These are phyloP conservation scores for Thamnidium elegans DNA, from an alignment of 192 early-diverging fungal genomes.

Conservation along the genomic window DNA sequence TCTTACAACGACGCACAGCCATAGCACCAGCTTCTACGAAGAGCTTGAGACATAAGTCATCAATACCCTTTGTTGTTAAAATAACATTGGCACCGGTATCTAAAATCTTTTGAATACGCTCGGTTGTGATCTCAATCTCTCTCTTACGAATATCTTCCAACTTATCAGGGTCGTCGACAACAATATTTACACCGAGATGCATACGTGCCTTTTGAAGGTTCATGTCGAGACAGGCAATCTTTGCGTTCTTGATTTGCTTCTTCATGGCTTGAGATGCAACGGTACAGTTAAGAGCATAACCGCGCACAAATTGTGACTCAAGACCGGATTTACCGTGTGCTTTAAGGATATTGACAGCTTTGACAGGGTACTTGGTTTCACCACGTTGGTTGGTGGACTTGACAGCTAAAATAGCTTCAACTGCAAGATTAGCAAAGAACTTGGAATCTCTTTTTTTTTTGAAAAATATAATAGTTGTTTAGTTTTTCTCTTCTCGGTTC, in stretches of 20 bases:
- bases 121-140: slow-evolving; percentile 88
- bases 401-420: slow-evolving; percentile 90
- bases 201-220: slow-evolving; percentile 98
- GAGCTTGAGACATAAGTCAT: slow-evolving; percentile 97
- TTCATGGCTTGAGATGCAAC: slow-evolving; percentile 96
- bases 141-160: slow-evolving; percentile 93
- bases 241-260: slow-evolving; percentile 81
- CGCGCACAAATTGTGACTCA: slow-evolving; percentile 86
- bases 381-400: slow-evolving; percentile 82
- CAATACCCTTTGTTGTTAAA: slow-evolving; percentile 98
- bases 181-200: slow-evolving; percentile 97
- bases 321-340: slow-evolving; percentile 91
- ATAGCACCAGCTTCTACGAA: slow-evolving; percentile 99
- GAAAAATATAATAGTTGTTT: background rate
- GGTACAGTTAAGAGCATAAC: slow-evolving; percentile 98
- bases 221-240: slow-evolving; percentile 97
- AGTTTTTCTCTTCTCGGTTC: background rate
- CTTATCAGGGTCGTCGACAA: slow-evolving; percentile 97
- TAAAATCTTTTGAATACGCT: slow-evolving; percentile 94
- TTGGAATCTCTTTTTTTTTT: slow-evolving; percentile 72
- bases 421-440: slow-evolving; percentile 94
- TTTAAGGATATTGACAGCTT: slow-evolving; percentile 96
- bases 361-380: slow-evolving; percentile 92
- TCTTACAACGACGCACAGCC: slow-evolving; percentile 92
- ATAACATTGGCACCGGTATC: slow-evolving; percentile 95